Conservation (phyloP, 108 stramenopile species). For the Discostella pseudostelligera region DNA sequence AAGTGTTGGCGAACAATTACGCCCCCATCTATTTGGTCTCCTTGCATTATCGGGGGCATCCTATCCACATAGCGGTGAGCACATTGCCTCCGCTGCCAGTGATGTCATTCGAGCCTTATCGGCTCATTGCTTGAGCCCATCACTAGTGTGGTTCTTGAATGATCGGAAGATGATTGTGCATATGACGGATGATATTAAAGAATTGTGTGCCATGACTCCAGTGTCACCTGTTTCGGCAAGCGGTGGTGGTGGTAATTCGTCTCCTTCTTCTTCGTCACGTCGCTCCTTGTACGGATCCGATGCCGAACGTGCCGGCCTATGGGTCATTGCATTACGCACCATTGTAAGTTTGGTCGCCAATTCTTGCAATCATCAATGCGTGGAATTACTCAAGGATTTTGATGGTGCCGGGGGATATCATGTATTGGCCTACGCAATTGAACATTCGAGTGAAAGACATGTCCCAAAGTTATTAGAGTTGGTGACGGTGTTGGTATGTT, state of each 20-base stretch:
- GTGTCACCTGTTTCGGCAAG: constrained; percentile 12
- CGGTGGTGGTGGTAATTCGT: constrained; percentile 5
- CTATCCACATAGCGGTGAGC: constrained; percentile 82
- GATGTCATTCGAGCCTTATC: constrained; percentile 86
- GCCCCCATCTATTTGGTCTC: constrained; percentile 91
- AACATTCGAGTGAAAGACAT: constrained; percentile 60
- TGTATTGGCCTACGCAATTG: constrained; percentile 75
- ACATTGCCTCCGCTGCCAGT: constrained; percentile 84
- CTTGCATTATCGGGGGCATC: constrained; percentile 85
- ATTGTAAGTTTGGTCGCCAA: constrained; percentile 73
- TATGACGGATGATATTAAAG: constrained; percentile 93
- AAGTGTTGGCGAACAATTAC: constrained; percentile 88
- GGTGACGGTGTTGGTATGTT: constrained; percentile 63
- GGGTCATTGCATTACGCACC: constrained; percentile 82
- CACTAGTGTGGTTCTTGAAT: constrained; percentile 90
- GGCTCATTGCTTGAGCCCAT: constrained; percentile 70
- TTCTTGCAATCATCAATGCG: constrained; percentile 68
- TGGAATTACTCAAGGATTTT: constrained; percentile 86
- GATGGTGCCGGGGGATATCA: constrained; percentile 87
- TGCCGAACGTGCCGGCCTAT: constrained; percentile 82
- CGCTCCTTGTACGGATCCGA: constrained; percentile 71
- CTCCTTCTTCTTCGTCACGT: constrained; percentile 12
- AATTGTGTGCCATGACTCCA: constrained; percentile 74
- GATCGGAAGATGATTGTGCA: constrained; percentile 92
- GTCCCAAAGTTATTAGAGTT: constrained; percentile 80